Base-by-base conservation (phyloP, 495 filamentous ascomycete species). In the Penicillium manginii region DNA sequence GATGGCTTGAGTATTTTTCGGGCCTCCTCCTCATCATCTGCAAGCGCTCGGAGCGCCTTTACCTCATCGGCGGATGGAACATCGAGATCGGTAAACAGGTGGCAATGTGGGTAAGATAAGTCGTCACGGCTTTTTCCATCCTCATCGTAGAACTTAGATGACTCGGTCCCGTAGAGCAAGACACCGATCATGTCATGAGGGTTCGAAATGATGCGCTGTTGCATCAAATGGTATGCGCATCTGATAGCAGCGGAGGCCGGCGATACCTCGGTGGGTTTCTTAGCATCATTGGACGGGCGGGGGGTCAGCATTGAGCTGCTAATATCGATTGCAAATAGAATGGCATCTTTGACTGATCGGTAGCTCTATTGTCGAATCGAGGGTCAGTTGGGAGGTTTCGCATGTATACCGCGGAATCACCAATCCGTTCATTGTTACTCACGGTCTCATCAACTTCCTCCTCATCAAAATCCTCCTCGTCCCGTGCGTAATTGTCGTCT, bases 111-210 rank as follows among this genome's bases (percentile, higher is more conserved):
- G 69, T 96, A 97, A 39, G 85, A 84, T 5, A 87, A 77, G 26
- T 82, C 83, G 29, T 81, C 83, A 17, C 82, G 79, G 33, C 75
- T 77, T 19, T 83, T 78, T 42, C 85, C 82, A 47, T 88, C 85
- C 54, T 89, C 89, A 18, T 84, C 83, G 50, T 86, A 83, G 65
- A 96, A 93, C 63, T 89, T 93, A 17, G 92, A 90, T 68, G 91
- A 83, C 69, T 96, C 81, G 0, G 93, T 98, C 12, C 92, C 92
- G 60, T 94, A 98, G 8, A 99, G 83, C n/a, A 99, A 70, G 9
- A 99, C 88, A 3, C 93, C 93, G 79, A 99, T 97, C 93, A 97
- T 96, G 63, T 98, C 94, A 67, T 87, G 91, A 0, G 96, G 96
- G 60, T 93, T 93, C 2, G 92, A 92, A 66, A 99, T 97, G 64